Evolutionary conservation across 805 yeast species (phyloP).

Genomic region (Candida arabinofermentans): DNA sequence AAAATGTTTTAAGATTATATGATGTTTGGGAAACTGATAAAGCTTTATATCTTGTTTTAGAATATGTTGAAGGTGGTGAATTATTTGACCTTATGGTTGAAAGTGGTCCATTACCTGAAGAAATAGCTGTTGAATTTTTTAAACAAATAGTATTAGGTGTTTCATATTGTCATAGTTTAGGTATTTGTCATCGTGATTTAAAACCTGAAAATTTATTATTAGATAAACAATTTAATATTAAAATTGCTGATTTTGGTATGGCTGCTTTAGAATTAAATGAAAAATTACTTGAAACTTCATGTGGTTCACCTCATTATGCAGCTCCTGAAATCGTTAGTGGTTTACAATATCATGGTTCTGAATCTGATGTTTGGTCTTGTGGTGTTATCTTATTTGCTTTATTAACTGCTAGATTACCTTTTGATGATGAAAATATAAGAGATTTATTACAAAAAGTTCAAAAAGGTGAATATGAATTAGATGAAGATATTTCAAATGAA

Average conservation of each 20-base stretch:
- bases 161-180: conserved; percentile 60
- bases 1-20: conserved; percentile 71
- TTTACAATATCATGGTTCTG: conserved; percentile 91
- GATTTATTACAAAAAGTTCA: conserved; percentile 85
- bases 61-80: conserved; percentile 97
- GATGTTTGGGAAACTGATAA: conserved; percentile 88
- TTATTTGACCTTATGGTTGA: conserved; percentile 87
- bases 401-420: conserved; percentile 91
- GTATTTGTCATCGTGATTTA: conserved; percentile 73
- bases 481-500: conserved; percentile 69
- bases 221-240: conserved; percentile 82
- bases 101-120: conserved; percentile 82
- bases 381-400: conserved; percentile 93
- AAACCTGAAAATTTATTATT: conserved; percentile 76
- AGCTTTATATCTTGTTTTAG: conserved; percentile 80
- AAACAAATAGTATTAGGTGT: conserved; percentile 65
- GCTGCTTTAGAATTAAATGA: conserved; percentile 89
- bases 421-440: conserved; percentile 94
- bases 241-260: conserved; percentile 98
- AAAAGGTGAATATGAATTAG: conserved; percentile 82
- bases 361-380: conserved; percentile 97
- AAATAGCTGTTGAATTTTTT: conserved; percentile 87
- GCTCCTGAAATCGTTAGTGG: conserved; percentile 98
- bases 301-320: conserved; percentile 98
- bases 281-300: conserved; percentile 83